These are phyloP conservation scores for Phaeotremella skinneri DNA, from an alignment of 768 basidiomycete genomes.

Conservation along the genomic window DNA sequence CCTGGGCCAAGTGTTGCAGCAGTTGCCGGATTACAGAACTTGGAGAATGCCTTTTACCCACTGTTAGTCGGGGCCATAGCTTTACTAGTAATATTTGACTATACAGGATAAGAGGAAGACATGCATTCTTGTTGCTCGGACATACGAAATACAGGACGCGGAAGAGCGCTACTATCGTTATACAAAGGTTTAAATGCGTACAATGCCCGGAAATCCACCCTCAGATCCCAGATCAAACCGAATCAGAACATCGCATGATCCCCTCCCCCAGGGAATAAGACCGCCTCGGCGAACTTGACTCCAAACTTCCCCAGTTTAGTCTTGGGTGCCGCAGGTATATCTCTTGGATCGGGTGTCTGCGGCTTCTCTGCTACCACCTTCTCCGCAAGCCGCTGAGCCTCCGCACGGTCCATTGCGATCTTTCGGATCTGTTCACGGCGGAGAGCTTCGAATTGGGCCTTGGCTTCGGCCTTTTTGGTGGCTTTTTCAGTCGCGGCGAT, in stretches of 20 bases:
- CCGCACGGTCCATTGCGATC: slow-evolving; percentile 25
- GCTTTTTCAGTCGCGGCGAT: slow-evolving; percentile 33
- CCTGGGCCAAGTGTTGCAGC: slow-evolving; percentile 2
- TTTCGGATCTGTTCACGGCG: slow-evolving; percentile 29
- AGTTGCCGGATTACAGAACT: slow-evolving; percentile 26
- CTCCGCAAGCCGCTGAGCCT: slow-evolving; percentile 30
- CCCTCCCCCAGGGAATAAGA: slow-evolving; percentile 32
- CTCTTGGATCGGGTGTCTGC: slow-evolving; percentile 1
- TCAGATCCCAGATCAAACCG: background rate
- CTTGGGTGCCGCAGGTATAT: slow-evolving; percentile 24
- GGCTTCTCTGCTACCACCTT: slow-evolving; percentile 11
- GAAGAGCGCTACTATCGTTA: background rate
- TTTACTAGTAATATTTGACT: slow-evolving; percentile 49
- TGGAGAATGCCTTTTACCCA: slow-evolving; percentile 50
- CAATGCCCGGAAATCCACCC: too few species aligned
- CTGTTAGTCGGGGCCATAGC: slow-evolving; percentile 49
- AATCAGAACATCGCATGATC: slow-evolving; percentile 26
- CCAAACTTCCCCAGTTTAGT: slow-evolving; percentile 34
- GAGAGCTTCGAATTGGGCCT: slow-evolving; percentile 31
- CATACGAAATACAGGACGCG: background rate
- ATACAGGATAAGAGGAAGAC: slow-evolving; percentile 32
- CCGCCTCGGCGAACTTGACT: slow-evolving; percentile 30
- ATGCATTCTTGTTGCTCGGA: background rate
- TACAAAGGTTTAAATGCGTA: background rate
- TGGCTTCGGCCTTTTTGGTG: slow-evolving; percentile 28